Conservation (phyloP, 352 stramenopile genomes). For the Phytophthora megakarya region DNA sequence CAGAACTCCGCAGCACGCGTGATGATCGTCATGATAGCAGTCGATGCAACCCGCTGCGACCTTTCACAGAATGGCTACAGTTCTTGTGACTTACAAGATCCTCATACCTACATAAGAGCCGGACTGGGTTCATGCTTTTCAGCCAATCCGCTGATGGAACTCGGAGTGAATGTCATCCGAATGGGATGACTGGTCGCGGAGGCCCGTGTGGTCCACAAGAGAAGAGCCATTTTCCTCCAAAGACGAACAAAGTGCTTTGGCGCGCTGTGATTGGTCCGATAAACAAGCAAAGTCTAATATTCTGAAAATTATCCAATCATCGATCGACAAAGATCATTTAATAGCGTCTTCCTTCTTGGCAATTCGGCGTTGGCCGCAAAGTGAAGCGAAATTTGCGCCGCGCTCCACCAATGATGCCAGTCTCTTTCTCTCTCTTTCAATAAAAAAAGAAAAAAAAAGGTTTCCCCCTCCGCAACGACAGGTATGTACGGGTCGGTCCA, state of each 20-base stretch:
- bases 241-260: not conserved
- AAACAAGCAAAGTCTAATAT: not conserved
- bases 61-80: slow-evolving; percentile 34
- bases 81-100: not conserved
- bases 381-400: slow-evolving; percentile 1
- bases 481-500: slow-evolving; percentile 22
- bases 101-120: not conserved
- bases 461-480: slow-evolving; percentile 53
- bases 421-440: slow-evolving; percentile 90
- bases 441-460: slow-evolving; percentile 88
- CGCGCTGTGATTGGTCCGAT: slow-evolving; percentile 2
- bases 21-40: slow-evolving; percentile 49
- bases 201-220: slow-evolving; percentile 9
- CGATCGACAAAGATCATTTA: not conserved
- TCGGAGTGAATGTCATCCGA: slow-evolving; percentile 13
- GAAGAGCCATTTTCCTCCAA: slow-evolving; percentile 5
- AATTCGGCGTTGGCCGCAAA: not conserved
- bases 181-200: slow-evolving; percentile 34
- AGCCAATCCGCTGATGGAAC: slow-evolving; percentile 20
- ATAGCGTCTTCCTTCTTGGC: not conserved
- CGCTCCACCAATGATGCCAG: slow-evolving; percentile 56
- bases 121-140: not conserved
- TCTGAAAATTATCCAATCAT: slow-evolving; percentile 1
- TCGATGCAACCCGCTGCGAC: slow-evolving; percentile 8
- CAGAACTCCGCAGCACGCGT: slow-evolving; percentile 73